These are phyloP conservation scores for Eleusine coracana DNA, from an alignment of 176 grass and related monocot genomes.

Conservation along the genomic window DNA sequence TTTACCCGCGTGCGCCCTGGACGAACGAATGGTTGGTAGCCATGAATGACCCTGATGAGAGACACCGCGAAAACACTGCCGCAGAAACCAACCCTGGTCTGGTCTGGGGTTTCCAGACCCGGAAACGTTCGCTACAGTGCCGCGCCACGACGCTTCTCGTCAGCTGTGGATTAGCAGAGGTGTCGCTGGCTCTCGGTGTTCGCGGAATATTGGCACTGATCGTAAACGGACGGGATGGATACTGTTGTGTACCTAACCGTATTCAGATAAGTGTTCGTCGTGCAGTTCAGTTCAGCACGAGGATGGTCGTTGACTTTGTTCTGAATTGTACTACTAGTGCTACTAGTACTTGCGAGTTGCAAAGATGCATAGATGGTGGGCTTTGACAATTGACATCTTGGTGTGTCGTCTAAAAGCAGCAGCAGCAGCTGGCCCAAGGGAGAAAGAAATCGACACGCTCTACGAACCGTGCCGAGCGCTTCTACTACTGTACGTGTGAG, in stretches of 20 bases:
- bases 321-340: no score
- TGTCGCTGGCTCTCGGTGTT: neutral
- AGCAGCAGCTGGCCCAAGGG: neutral
- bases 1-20: constrained; percentile 23
- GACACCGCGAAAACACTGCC: neutral
- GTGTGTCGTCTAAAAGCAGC: neutral
- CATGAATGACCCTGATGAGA: constrained; percentile 2
- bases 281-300: neutral
- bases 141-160: neutral
- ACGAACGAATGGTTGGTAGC: neutral
- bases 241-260: neutral
- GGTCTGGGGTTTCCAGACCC: neutral
- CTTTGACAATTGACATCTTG: neutral
- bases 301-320: neutral
- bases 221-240: neutral
- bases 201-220: neutral
- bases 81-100: neutral
- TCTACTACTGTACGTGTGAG: neutral
- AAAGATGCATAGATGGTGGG: neutral
- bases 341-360: neutral
- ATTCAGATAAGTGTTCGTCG: neutral
- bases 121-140: neutral
- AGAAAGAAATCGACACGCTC: neutral
- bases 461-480: neutral
- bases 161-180: neutral